A percentile compares a stretch with the other conserved stretches of the same genome.
These are phyloP conservation scores for Colletotrichum plurivorum DNA, from an alignment of 2,329 filamentous ascomycete genomes.

Conservation along the genomic window DNA sequence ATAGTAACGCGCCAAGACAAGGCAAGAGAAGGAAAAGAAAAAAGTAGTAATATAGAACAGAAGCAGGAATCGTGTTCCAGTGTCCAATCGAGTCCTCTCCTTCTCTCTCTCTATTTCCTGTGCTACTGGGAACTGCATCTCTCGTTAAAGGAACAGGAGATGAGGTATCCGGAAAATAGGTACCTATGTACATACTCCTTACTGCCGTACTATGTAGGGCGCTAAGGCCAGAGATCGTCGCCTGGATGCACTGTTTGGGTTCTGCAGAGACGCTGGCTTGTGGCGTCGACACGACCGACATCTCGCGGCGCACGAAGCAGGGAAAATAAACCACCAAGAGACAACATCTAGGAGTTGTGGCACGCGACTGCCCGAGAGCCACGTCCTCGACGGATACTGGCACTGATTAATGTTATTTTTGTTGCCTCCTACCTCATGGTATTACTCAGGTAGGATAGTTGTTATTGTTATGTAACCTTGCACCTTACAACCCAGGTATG, in stretches of 20 bases:
- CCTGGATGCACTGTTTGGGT: slow-evolving; percentile 37
- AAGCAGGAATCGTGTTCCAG: too few species aligned
- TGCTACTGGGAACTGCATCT: not conserved
- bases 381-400: not conserved
- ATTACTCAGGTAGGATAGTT: too few species aligned
- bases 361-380: not conserved
- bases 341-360: not conserved
- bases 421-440: too few species aligned
- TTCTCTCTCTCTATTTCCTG: not conserved
- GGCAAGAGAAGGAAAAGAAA: too few species aligned
- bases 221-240: slow-evolving; percentile 34
- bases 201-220: slow-evolving; percentile 31
- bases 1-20: too few species aligned
- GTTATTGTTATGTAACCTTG: too few species aligned
- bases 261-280: slow-evolving; percentile 39
- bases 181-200: slow-evolving; percentile 24
- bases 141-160: too few species aligned
- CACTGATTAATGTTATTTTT: too few species aligned
- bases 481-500: too few species aligned
- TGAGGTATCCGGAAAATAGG: too few species aligned
- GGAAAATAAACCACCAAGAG: not conserved
- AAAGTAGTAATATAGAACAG: too few species aligned
- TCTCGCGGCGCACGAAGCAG: slow-evolving; percentile 6
- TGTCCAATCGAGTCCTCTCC: too few species aligned
- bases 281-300: slow-evolving; percentile 17